Evolutionary conservation across 352 stramenopile species (phyloP).

Genomic region (Globisporangium carolinianum): DNA sequence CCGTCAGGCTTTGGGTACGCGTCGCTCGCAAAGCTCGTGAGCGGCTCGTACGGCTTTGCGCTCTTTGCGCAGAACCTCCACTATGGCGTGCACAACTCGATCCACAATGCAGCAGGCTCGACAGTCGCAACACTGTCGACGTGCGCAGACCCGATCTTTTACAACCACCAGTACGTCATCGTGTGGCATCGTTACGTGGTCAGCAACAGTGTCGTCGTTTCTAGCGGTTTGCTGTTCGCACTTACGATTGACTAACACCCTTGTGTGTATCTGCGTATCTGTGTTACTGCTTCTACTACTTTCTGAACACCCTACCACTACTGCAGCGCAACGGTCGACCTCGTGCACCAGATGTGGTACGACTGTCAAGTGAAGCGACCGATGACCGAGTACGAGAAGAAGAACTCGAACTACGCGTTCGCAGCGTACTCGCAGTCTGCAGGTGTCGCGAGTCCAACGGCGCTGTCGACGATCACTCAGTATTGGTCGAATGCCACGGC

Average conservation of each 20-base stretch:
- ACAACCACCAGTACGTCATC: slow-evolving; percentile 61
- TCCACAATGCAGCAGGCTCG: slow-evolving; percentile 47
- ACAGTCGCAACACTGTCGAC: slow-evolving; percentile 42
- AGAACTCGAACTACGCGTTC: slow-evolving; percentile 41
- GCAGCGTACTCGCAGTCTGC: slow-evolving; percentile 24
- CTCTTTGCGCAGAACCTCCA: slow-evolving; percentile 57
- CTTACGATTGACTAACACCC: neutral
- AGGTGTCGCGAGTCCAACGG: slow-evolving; percentile 22
- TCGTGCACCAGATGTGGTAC: slow-evolving; percentile 61
- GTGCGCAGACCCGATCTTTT: slow-evolving; percentile 66
- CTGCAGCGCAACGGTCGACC: slow-evolving; percentile 43
- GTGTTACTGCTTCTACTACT: neutral
- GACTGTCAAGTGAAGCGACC: slow-evolving; percentile 50
- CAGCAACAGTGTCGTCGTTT: no score
- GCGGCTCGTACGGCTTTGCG: slow-evolving; percentile 31
- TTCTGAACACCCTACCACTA: no score
- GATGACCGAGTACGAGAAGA: slow-evolving; percentile 48
- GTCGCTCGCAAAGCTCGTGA: slow-evolving; percentile 35
- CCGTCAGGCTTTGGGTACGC: slow-evolving; percentile 58
- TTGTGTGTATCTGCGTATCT: neutral
- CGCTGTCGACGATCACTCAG: slow-evolving; percentile 40
- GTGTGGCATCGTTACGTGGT: neutral
- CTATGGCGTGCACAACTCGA: slow-evolving; percentile 52
- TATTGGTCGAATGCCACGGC: slow-evolving; percentile 22
- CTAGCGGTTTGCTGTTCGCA: neutral